A percentile compares a stretch with the other conserved stretches of the same genome.
These are phyloP conservation scores for Xylaria nigripes DNA, from an alignment of 495 filamentous ascomycete genomes.

Conservation along the genomic window DNA sequence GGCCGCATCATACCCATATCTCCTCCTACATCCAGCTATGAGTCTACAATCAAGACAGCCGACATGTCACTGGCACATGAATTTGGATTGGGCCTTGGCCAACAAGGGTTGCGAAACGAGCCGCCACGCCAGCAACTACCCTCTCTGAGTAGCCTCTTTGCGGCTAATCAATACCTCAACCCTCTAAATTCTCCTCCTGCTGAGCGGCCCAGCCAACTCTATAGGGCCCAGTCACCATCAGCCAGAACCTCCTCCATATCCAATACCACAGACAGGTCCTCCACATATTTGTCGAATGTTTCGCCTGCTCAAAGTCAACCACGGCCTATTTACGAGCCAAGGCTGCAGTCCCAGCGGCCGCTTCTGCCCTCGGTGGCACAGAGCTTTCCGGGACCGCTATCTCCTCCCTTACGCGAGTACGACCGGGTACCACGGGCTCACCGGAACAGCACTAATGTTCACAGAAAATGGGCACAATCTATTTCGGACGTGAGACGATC, in stretches of 20 bases:
- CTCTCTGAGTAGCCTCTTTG: constrained; percentile 47
- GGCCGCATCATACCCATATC: constrained; percentile 25
- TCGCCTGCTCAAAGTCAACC: constrained; percentile 28
- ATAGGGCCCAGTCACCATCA: constrained; percentile 35
- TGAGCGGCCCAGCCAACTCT: constrained; percentile 31
- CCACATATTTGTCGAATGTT: constrained; percentile 37
- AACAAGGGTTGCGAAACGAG: constrained; percentile 23
- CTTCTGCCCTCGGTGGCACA: constrained; percentile 33
- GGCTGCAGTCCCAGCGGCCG: constrained; percentile 29
- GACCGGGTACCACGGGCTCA: constrained; percentile 23
- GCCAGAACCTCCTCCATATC: constrained; percentile 31
- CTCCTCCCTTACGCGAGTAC: constrained; percentile 28
- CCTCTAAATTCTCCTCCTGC: constrained; percentile 37
- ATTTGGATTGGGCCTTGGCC: constrained; percentile 24
- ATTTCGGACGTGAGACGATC: constrained; percentile 25
- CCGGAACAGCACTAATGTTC: constrained; percentile 11
- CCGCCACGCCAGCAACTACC: constrained; percentile 42
- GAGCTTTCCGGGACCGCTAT: constrained; percentile 35
- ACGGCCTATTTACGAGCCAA: constrained; percentile 34
- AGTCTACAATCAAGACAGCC: constrained; percentile 30
- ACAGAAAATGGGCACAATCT: constrained; percentile 16
- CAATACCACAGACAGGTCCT: constrained; percentile 21
- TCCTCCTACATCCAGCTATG: constrained; percentile 48
- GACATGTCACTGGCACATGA: constrained; percentile 35
- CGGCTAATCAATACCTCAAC: constrained; percentile 30